Evolutionary conservation across 768 basidiomycete genomes (phyloP).

Genomic region (Rhodotorula babjevae): DNA sequence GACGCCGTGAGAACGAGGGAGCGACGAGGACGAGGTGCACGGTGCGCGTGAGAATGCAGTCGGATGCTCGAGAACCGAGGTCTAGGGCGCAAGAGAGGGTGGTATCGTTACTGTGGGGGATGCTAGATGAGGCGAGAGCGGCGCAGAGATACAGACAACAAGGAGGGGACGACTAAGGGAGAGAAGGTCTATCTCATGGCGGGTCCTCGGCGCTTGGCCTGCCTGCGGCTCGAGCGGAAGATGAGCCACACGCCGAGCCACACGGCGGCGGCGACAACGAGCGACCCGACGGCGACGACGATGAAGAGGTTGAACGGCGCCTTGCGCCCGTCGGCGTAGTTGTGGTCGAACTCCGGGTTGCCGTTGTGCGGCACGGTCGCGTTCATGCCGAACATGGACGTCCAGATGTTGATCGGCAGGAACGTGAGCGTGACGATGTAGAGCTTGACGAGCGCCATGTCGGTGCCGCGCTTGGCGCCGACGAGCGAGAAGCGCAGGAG

Average conservation of each 20-base stretch:
- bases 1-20: too few relatives aligned
- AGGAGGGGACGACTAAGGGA: neutral
- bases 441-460: slow-evolving; percentile 63
- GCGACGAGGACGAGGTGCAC: too few relatives aligned
- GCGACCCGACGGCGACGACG: slow-evolving; percentile 11
- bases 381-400: slow-evolving; percentile 53
- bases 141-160: neutral
- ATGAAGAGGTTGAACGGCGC: slow-evolving; percentile 15
- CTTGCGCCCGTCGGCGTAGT: neutral
- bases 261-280: slow-evolving; percentile 10
- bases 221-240: slow-evolving; percentile 19
- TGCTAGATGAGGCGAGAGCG: too few relatives aligned
- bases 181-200: neutral
- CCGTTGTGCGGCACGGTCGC: slow-evolving; percentile 60
- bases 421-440: slow-evolving; percentile 65
- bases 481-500: slow-evolving; percentile 64
- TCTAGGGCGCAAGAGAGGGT: too few relatives aligned
- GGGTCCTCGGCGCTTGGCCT: slow-evolving; percentile 16
- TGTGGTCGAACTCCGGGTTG: slow-evolving; percentile 8
- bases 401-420: slow-evolving; percentile 58
- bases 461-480: slow-evolving; percentile 59
- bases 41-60: too few relatives aligned
- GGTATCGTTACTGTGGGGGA: neutral
- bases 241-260: slow-evolving; percentile 28
- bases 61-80: too few relatives aligned